These are phyloP conservation scores for Talaromyces liani DNA, from an alignment of 495 filamentous ascomycete genomes.

Conservation along the genomic window DNA sequence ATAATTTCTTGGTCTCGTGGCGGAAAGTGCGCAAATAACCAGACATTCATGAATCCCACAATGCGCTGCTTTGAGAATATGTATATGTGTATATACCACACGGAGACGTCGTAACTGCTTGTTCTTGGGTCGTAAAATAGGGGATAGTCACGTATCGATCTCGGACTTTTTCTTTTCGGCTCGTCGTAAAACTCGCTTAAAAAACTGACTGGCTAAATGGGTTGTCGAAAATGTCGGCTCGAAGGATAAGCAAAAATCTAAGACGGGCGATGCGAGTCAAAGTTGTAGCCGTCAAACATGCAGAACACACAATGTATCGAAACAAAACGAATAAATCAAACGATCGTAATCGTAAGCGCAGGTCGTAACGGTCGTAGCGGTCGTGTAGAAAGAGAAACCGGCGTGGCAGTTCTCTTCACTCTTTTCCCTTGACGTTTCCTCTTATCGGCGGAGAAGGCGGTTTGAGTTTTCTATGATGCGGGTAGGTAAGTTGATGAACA, in stretches of 20 bases:
- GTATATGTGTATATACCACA: constrained; percentile 3
- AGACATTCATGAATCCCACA: constrained; percentile 14
- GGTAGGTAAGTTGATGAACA: neutral
- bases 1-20: constrained; percentile 14
- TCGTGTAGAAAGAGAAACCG: constrained; percentile 13
- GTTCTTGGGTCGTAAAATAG: neutral
- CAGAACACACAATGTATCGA: neutral
- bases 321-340: constrained; percentile 1
- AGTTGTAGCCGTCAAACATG: neutral
- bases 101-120: neutral
- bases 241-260: neutral
- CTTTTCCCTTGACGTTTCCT: neutral
- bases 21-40: constrained; percentile 12
- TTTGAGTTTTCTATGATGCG: constrained; percentile 1
- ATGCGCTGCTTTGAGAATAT: constrained; percentile 1
- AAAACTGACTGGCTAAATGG: neutral
- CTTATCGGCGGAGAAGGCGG: neutral
- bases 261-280: neutral
- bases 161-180: neutral
- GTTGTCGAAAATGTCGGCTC: neutral
- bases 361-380: constrained; percentile 14
- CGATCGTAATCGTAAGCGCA: constrained; percentile 9
- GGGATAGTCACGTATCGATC: neutral
- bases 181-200: neutral
- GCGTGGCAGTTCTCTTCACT: constrained; percentile 4